These are phyloP conservation scores for Xylaria venustula DNA, from an alignment of 495 filamentous ascomycete species.

Conservation along the genomic window DNA sequence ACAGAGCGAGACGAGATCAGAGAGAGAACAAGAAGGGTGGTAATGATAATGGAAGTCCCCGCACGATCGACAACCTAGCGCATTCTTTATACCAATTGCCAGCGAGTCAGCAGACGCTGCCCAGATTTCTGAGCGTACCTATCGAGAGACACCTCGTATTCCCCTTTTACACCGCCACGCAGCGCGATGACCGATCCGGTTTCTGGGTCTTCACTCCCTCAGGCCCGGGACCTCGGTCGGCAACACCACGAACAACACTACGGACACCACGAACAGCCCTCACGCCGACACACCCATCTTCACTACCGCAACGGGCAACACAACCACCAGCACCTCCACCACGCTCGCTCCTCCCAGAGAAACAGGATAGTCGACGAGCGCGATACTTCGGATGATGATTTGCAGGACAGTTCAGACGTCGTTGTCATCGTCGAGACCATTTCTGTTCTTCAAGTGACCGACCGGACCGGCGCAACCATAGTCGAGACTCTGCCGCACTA, in stretches of 20 bases:
- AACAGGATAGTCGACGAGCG: slow-evolving; percentile 31
- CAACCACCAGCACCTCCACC: slow-evolving; percentile 23
- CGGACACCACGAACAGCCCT: slow-evolving; percentile 29
- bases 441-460: slow-evolving; percentile 50
- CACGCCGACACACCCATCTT: slow-evolving; percentile 22
- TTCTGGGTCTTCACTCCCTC: slow-evolving; percentile 54
- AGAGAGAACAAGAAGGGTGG: slow-evolving; percentile 5
- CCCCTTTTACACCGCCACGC: slow-evolving; percentile 35
- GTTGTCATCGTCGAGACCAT: slow-evolving; percentile 48
- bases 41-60: slow-evolving; percentile 19
- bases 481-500: slow-evolving; percentile 34
- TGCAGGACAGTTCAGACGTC: slow-evolving; percentile 21
- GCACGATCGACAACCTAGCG: slow-evolving; percentile 22
- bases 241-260: slow-evolving; percentile 30
- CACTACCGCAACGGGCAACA: slow-evolving; percentile 28
- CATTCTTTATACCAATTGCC: slow-evolving; percentile 16
- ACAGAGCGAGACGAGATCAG: slow-evolving; percentile 8
- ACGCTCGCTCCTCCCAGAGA: slow-evolving; percentile 39
- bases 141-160: slow-evolving; percentile 32
- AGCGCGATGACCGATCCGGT: slow-evolving; percentile 49
- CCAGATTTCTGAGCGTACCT: slow-evolving; percentile 3
- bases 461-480: slow-evolving; percentile 43
- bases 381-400: slow-evolving; percentile 20
- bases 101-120: slow-evolving; percentile 19
- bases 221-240: slow-evolving; percentile 44